Percentiles rank a stretch among this genome's conserved stretches.
These are phyloP conservation scores for Daldinia grandis DNA, from an alignment of 495 filamentous ascomycete species.

Conservation along the genomic window DNA sequence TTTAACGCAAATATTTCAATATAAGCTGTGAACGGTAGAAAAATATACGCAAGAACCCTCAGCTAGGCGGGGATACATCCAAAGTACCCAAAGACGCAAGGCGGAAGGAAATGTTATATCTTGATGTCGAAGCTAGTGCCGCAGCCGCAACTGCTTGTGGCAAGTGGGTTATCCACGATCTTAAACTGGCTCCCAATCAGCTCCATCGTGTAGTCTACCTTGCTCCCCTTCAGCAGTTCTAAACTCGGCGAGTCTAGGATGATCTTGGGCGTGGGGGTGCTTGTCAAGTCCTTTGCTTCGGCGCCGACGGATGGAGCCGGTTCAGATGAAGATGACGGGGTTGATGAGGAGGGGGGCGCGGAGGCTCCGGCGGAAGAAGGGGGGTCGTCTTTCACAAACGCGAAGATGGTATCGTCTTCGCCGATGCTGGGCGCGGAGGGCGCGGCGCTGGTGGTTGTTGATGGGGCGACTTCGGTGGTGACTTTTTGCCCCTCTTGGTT, in stretches of 20 bases:
- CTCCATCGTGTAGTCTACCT: constrained; percentile 95
- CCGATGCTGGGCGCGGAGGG: constrained; percentile 42
- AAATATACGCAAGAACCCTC: neutral
- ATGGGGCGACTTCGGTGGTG: constrained; percentile 41
- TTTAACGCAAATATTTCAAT: neutral
- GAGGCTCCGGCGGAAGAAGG: neutral
- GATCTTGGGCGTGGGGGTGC: constrained; percentile 69
- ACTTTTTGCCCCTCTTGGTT: constrained; percentile 43
- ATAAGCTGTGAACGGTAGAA: neutral
- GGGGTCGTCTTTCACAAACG: constrained; percentile 38
- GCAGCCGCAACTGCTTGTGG: constrained; percentile 95
- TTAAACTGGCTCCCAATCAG: constrained; percentile 98
- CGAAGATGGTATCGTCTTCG: constrained; percentile 81
- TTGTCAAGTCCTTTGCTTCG: neutral
- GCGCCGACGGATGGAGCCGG: neutral
- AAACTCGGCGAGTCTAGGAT: constrained; percentile 89
- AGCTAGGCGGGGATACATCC: neutral
- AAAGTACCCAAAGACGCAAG: neutral
- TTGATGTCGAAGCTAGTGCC: constrained; percentile 98
- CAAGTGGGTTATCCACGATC: constrained; percentile 89
- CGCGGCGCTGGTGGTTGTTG: constrained; percentile 35
- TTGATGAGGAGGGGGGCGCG: neutral
- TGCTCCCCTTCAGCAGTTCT: constrained; percentile 89
- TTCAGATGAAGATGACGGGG: neutral
- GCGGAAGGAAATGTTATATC: constrained; percentile 48